These are phyloP conservation scores for Hypsizygus marmoreus DNA, from an alignment of 768 basidiomycete species.

Conservation along the genomic window DNA sequence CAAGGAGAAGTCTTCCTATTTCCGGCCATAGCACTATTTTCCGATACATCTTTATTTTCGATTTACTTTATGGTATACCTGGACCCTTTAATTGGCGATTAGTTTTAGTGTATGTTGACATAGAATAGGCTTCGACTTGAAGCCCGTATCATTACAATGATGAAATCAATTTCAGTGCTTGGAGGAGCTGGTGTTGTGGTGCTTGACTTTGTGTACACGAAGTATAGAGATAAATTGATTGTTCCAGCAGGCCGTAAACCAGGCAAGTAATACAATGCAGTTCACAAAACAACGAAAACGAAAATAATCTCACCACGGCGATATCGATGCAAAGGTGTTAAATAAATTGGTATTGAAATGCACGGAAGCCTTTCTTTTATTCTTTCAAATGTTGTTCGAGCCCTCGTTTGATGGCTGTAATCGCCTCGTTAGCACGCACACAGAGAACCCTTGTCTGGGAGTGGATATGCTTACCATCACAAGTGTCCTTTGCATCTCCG, in stretches of 20 bases:
- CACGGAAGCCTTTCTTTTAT: background rate
- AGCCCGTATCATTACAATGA: too few species aligned
- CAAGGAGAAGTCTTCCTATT: constrained; percentile 17
- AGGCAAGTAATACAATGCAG: background rate
- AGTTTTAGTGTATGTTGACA: too few species aligned
- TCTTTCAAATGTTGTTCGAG: constrained; percentile 17
- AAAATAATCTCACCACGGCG: background rate
- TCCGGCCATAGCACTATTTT: constrained; percentile 9
- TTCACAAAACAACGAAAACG: background rate
- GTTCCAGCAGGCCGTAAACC: background rate
- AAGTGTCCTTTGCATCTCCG: constrained; percentile 89
- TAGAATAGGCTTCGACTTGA: too few species aligned
- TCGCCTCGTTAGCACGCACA: background rate
- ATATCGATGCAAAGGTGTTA: background rate
- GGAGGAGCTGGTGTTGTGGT: too few species aligned
- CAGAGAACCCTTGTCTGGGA: background rate
- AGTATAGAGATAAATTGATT: background rate
- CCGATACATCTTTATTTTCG: background rate
- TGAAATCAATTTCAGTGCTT: too few species aligned
- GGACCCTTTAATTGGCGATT: background rate
- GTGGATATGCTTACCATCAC: constrained; percentile 60
- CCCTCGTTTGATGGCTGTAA: constrained; percentile 17
- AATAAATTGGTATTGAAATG: background rate
- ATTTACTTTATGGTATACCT: background rate
- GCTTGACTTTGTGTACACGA: background rate